A percentile compares a stretch with the other conserved stretches of the same genome.
These are phyloP conservation scores for Rubroboletus satanas DNA, from an alignment of 768 basidiomycete genomes.

Conservation along the genomic window DNA sequence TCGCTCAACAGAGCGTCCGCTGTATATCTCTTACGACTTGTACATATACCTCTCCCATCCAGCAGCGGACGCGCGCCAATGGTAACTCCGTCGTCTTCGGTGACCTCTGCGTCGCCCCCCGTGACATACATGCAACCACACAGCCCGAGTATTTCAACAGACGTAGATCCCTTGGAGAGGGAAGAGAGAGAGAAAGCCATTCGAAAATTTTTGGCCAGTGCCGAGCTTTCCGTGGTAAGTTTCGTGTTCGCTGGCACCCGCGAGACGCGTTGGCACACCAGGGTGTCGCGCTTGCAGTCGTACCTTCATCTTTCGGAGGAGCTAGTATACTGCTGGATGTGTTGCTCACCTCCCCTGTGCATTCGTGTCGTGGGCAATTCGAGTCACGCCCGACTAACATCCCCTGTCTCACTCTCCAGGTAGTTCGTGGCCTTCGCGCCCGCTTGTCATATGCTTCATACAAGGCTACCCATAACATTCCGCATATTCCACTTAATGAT, in stretches of 20 bases:
- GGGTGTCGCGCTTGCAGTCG: conserved; percentile 21
- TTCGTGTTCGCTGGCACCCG: conserved; percentile 25
- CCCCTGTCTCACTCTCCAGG: conserved; percentile 44
- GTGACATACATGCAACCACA: conserved; percentile 53
- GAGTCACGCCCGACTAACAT: conserved; percentile 19
- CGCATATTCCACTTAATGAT: conserved; percentile 62
- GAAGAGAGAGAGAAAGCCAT: conserved; percentile 66
- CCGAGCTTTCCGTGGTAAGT: conserved; percentile 78
- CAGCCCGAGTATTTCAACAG: conserved; percentile 38
- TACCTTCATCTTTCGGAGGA: conserved; percentile 1
- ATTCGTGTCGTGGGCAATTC: conserved; percentile 8
- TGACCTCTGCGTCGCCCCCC: conserved; percentile 79
- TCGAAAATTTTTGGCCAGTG: conserved; percentile 72
- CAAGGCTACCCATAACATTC: conserved; percentile 74
- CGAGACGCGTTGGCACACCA: conserved; percentile 47
- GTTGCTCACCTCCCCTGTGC: not conserved
- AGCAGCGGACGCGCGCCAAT: conserved; percentile 40
- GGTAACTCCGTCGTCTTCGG: conserved; percentile 78
- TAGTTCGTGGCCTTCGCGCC: conserved; percentile 75
- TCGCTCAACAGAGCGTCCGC: conserved; percentile 6
- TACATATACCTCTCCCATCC: conserved; percentile 12
- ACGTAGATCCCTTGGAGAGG: conserved; percentile 42
- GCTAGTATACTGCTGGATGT: conserved; percentile 1
- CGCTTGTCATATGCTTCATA: conserved; percentile 81
- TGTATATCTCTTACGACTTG: conserved; percentile 18